Evolutionary conservation across 495 filamentous ascomycete species (phyloP).

Genomic region (Cetradonia linearis): DNA sequence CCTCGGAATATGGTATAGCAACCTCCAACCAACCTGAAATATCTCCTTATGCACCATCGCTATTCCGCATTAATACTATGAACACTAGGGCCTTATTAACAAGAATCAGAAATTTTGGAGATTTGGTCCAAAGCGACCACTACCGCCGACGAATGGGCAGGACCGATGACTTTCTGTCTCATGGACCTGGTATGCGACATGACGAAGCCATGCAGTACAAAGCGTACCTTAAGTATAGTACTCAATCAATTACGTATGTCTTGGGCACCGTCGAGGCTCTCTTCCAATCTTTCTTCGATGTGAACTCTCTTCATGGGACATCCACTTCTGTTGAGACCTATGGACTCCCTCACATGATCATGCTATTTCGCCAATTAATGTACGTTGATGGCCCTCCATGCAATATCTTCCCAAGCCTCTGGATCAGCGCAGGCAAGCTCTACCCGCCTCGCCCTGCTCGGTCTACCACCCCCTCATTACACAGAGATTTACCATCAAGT

Average conservation of each 20-base stretch:
- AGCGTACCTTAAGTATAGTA: constrained; percentile 5
- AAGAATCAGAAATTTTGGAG: neutral
- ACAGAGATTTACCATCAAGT: neutral
- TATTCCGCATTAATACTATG: neutral
- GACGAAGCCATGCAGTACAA: neutral
- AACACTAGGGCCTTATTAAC: neutral
- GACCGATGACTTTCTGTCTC: constrained; percentile 1
- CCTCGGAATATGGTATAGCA: neutral
- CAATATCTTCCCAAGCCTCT: constrained; percentile 44
- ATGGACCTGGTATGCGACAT: neutral
- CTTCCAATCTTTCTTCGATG: constrained; percentile 9
- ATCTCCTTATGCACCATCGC: neutral
- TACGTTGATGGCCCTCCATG: constrained; percentile 11
- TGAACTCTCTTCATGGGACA: neutral
- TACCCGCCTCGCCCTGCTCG: neutral
- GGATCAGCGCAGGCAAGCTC: constrained; percentile 32
- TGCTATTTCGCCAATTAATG: constrained; percentile 7
- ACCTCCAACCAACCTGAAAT: neutral
- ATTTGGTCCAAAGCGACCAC: neutral
- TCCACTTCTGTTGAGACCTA: neutral
- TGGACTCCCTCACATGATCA: constrained; percentile 8
- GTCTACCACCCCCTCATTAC: neutral
- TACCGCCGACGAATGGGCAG: constrained; percentile 3
- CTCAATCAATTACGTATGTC: constrained; percentile 14
- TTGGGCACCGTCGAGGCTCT: constrained; percentile 11